Percentiles rank a stretch among this genome's conserved stretches.
These are phyloP conservation scores for Lactifluus piperatus DNA, from an alignment of 768 basidiomycete species.

Conservation along the genomic window DNA sequence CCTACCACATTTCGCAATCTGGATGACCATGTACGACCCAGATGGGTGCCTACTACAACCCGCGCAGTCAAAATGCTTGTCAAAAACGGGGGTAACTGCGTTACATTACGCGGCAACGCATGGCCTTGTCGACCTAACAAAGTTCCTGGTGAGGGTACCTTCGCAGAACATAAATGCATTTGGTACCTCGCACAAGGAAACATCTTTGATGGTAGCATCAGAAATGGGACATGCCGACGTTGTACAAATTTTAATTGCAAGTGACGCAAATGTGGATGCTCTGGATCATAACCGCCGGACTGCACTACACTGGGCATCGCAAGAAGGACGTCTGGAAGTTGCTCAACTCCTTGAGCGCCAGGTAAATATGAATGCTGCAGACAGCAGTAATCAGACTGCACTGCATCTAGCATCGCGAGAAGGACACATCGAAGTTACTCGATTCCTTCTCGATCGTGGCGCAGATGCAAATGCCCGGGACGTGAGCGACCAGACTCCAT, in stretches of 20 bases:
- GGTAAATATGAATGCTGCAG: too few relatives aligned
- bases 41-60: neutral
- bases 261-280: neutral
- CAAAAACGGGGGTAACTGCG: neutral
- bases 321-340: too few relatives aligned
- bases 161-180: neutral
- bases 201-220: neutral
- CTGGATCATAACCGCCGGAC: too few relatives aligned
- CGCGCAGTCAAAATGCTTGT: neutral
- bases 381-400: neutral
- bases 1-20: neutral
- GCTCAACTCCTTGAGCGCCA: too few relatives aligned
- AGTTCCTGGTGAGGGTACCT: neutral
- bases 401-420: neutral
- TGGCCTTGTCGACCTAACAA: neutral
- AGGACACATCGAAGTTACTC: neutral
- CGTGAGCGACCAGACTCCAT: neutral
- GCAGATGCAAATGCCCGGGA: neutral
- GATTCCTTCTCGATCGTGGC: neutral
- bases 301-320: too few relatives aligned
- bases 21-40: neutral
- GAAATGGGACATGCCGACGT: neutral
- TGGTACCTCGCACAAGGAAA: neutral
- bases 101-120: neutral
- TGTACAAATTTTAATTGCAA: neutral